Base-by-base conservation (phyloP, 306 rosid species). In the Rosa chinensis region DNA sequence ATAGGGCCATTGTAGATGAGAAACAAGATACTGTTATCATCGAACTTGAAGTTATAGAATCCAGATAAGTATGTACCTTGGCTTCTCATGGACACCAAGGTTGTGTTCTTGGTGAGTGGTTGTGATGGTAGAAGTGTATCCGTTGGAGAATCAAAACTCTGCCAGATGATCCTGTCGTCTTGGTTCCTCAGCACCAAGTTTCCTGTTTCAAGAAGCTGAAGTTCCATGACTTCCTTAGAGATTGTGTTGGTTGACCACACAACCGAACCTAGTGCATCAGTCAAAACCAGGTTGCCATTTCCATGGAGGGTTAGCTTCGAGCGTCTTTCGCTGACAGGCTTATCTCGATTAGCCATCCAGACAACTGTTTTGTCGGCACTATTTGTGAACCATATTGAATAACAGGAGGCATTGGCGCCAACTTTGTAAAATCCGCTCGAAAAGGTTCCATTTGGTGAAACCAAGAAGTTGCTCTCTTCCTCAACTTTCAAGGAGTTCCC, bases 61-160 rank as follows among this genome's bases (percentile, higher is more conserved):
- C 84, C 84, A n/a, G 62, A 75, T 6, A 68, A 53, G 32, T 69
- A 70, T 48, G 84, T 56, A 58, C 80, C 80, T 81, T 49, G 66
- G 37, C 84, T 70, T 49, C 77, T 73, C 80, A 76, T 18, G 5
- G 84, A 76, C 72, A 81, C 84, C 77, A 81, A 62, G 8, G 77
- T 76, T 21, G 66, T 70, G 71, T 81, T 76, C 77, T 59, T 81
- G 49, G 77, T 63, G 59, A 81, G 73, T 14, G 10, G 50, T 28
- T 81, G 84, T 20, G 74, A n/a, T 18, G 77, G 84, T 3, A 81
- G 48, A 39, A 81, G 66, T 3, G 84, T 81, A 28, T 81, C 80
- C 1, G 84, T 81, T 3, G 84, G 84, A 25, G 39, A 81, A 47
- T 70, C 66, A 48, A 81, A 81, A 50, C 80, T 81, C 45, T 76